Evolutionary conservation across 1,284 basidiomycete genomes (phyloP), one percentile per base, ranked within the genome.

Genomic region (Vanrija sp.): DNA sequence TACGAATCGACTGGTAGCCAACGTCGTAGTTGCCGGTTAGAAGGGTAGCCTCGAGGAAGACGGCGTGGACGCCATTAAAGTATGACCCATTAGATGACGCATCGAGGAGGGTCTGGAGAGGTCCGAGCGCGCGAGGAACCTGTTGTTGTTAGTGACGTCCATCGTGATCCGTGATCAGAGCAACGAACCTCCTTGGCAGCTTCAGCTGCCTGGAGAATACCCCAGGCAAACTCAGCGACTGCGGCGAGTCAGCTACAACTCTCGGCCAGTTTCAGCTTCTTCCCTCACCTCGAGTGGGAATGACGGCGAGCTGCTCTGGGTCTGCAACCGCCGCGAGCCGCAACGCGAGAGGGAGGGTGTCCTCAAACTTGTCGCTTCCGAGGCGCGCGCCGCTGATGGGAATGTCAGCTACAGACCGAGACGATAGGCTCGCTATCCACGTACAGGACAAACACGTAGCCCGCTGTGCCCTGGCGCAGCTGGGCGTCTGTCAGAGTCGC

Each of bases 371-470:
- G 47, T 52, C 5, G 20, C 36, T 31, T 3, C 6, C 31, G 31
- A 31, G 31, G 31, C 31, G 31, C 2, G 31, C 31, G 31, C 9
- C 39, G 15, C 14, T 23, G 20, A 3, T 3, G 41, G 10, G 7
- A 8, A 20, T n/a, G 24, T 25, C 9, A 53, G 38, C 22, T 42
- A n/a, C 0, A 14, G 4, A 9, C 8, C 31, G 15, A 14, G 31
- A 12, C 12, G 31, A 31, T 10, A n/a, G n/a, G n/a, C n/a, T n/a
- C n/a, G 18, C 36, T 24, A n/a, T 36, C 15, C 15, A 47, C 6
- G 51, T 39, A 73, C 72, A 71, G 15, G 6, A 67, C 52, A 50
- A 62, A 71, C 16, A 67, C 51, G 39, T 71, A 46, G 6, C 54
- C 68, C 5, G 64, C 63, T 3, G 65, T 60, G 43, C 46, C 49